A percentile compares a stretch with the other conserved stretches of the same genome.
These are phyloP conservation scores for Ulmus americana DNA, from an alignment of 331 rosid genomes.

Conservation along the genomic window DNA sequence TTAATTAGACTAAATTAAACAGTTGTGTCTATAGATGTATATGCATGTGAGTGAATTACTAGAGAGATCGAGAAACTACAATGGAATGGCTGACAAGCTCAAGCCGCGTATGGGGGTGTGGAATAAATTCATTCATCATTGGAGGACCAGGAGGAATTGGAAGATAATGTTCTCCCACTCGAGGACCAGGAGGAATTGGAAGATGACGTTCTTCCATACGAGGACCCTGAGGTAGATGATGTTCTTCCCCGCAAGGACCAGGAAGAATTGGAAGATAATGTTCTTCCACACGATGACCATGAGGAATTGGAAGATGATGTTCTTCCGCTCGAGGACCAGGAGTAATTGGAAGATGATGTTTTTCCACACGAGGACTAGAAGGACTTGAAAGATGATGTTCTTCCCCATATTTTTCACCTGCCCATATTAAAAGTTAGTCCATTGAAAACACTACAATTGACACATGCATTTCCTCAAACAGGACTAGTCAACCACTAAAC, in stretches of 20 bases:
- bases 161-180: too few species aligned
- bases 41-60: not conserved
- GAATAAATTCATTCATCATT: slow-evolving; percentile 12
- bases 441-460: not conserved
- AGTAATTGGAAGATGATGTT: too few species aligned
- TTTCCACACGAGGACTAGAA: not conserved
- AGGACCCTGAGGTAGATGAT: too few species aligned
- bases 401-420: slow-evolving; percentile 23
- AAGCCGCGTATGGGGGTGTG: slow-evolving; percentile 12
- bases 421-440: not conserved
- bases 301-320: too few species aligned
- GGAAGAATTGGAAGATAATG: too few species aligned
- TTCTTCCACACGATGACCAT: too few species aligned
- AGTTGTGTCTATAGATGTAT: not conserved
- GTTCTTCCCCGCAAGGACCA: too few species aligned
- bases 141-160: not conserved
- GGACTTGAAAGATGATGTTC: slow-evolving; percentile 14
- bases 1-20: not conserved
- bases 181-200: too few species aligned
- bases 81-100: slow-evolving; percentile 24
- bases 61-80: slow-evolving; percentile 6
- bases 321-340: too few species aligned
- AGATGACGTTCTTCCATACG: too few species aligned
- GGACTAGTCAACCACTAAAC: not conserved
- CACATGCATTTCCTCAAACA: not conserved